Conservation (phyloP, 345 rosid species). For the Salix udensis region DNA sequence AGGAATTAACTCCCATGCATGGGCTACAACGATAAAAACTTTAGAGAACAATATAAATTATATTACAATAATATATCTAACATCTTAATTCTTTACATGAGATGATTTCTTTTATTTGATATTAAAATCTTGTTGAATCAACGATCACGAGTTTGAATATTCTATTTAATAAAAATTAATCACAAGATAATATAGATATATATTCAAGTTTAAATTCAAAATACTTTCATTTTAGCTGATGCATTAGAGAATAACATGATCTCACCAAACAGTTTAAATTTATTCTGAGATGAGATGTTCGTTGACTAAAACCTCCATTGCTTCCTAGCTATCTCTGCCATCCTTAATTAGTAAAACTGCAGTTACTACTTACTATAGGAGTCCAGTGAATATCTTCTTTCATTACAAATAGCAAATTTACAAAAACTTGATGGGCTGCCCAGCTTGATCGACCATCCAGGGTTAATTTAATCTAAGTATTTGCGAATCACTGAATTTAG, state of each 20-base stretch:
- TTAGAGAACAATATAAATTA: no score
- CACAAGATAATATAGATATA: rapidly evolving
- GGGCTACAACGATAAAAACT: background rate
- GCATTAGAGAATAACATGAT: no score
- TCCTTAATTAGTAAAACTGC: background rate
- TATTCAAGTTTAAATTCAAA: rapidly evolving
- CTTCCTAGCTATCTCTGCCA: background rate
- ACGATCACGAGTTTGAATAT: no score
- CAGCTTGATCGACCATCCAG: background rate
- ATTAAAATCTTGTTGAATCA: no score
- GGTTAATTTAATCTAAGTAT: background rate
- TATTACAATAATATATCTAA: no score
- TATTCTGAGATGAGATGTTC: no score
- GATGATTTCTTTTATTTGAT: no score
- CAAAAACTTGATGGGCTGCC: background rate
- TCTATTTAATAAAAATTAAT: no score
- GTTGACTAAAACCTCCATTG: no score
- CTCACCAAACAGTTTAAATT: background rate
- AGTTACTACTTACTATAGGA: background rate
- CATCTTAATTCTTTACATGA: no score
- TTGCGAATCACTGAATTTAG: no score
- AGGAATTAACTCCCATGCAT: background rate
- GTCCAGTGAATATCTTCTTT: background rate
- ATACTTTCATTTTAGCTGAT: no score
- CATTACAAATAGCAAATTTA: background rate